Evolutionary conservation across 805 yeast species (phyloP).

Genomic region (Kluyveromyces dobzhanskii): DNA sequence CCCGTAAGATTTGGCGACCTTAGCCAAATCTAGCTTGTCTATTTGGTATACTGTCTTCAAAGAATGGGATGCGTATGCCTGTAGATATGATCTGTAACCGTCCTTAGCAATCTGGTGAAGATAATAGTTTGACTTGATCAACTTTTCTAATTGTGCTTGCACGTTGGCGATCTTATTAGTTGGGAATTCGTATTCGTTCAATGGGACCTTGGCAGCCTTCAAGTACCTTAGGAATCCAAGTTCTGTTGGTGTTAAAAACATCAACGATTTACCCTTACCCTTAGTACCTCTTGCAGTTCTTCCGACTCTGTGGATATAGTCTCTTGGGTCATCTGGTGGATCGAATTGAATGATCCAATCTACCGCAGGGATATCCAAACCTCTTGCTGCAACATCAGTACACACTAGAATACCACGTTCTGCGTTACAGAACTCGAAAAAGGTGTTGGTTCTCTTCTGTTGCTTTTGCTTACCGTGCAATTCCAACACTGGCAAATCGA

Average conservation of each 20-base stretch:
- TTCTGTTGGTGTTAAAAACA: conserved; percentile 93
- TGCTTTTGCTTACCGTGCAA: conserved; percentile 98
- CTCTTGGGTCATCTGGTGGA: conserved; percentile 99
- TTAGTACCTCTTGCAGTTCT: conserved; percentile 93
- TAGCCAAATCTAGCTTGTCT: conserved; percentile 86
- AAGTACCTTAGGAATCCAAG: conserved; percentile 90
- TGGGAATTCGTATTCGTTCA: conserved; percentile 96
- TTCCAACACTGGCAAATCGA: conserved; percentile 93
- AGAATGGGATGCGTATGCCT: conserved; percentile 95
- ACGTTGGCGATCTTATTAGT: conserved; percentile 90
- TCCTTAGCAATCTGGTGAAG: conserved; percentile 94
- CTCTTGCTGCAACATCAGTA: conserved; percentile 99
- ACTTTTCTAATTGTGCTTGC: conserved; percentile 85
- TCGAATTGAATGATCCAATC: conserved; percentile 99
- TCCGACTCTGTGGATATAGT: conserved; percentile 97
- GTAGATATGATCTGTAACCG: conserved; percentile 93
- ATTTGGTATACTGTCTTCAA: conserved; percentile 93
- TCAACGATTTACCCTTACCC: conserved; percentile 87
- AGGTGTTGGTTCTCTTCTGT: conserved; percentile 96
- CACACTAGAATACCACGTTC: conserved; percentile 87
- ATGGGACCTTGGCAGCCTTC: conserved; percentile 94
- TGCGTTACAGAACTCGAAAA: conserved; percentile 96
- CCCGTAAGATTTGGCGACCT: conserved; percentile 94
- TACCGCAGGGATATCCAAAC: conserved; percentile 95
- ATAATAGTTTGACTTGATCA: conserved; percentile 87